Conservation (phyloP, 179 eudicot genomes). For the Amaranthus tricolor region DNA sequence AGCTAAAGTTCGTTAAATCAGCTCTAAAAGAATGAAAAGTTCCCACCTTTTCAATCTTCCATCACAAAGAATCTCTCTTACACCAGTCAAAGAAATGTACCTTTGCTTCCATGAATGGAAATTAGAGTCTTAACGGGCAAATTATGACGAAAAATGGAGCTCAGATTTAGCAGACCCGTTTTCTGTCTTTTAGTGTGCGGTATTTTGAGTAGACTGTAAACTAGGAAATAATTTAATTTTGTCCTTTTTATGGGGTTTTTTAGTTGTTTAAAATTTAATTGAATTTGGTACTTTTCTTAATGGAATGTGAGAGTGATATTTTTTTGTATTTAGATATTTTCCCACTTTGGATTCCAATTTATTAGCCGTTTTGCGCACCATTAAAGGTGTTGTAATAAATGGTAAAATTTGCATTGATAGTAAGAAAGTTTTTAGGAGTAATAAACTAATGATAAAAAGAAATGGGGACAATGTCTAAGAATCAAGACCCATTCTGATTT, state of each 20-base stretch:
- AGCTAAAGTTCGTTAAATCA: neutral
- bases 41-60: conserved; percentile 1
- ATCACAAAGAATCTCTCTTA: neutral
- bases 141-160: conserved; percentile 18
- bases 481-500: conserved; percentile 19
- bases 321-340: no score
- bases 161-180: conserved; percentile 28
- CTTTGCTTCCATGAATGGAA: conserved; percentile 21
- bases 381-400: no score
- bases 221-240: no score
- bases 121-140: conserved; percentile 25
- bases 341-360: neutral
- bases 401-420: neutral
- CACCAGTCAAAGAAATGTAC: conserved; percentile 10
- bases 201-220: no score
- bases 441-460: neutral
- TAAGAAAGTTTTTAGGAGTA: no score
- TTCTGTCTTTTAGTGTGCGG: conserved; percentile 25
- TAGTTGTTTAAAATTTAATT: no score
- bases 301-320: no score
- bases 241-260: no score
- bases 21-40: no score
- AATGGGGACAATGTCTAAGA: conserved; percentile 15
- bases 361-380: neutral
- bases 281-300: no score